phyloP scores from a whole-genome alignment of 2,329 filamentous ascomycete species.

The Colletotrichum godetiae region DNA sequence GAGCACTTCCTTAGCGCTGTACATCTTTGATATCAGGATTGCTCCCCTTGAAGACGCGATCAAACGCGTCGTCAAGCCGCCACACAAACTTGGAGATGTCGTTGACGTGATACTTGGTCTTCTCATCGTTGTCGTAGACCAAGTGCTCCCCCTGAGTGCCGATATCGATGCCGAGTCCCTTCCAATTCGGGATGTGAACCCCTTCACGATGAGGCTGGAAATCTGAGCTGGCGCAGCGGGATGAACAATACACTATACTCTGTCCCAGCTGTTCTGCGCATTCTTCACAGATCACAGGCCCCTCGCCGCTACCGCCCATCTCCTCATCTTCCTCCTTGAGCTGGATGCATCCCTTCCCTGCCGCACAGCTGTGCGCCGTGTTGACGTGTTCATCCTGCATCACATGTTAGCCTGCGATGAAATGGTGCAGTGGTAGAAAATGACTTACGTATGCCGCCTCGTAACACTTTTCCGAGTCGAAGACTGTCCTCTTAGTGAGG shows the following conservation, averaged over 20 bases:
- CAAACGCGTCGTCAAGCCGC: constrained; percentile 30
- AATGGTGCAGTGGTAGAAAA: neutral
- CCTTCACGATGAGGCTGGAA: constrained; percentile 52
- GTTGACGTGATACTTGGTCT: constrained; percentile 35
- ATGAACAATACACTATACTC: constrained; percentile 55
- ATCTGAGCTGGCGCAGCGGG: constrained; percentile 54
- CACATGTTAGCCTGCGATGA: neutral
- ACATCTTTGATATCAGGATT: constrained; percentile 32
- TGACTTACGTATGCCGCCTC: constrained; percentile 54
- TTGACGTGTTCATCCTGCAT: constrained; percentile 52
- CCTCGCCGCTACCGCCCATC: constrained; percentile 46
- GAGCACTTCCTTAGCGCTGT: neutral
- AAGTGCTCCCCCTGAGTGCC: constrained; percentile 40
- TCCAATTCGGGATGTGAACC: constrained; percentile 45
- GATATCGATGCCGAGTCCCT: constrained; percentile 39
- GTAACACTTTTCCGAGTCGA: constrained; percentile 57
- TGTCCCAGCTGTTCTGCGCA: constrained; percentile 51
- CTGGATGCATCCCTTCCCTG: constrained; percentile 53
- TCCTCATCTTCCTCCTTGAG: constrained; percentile 52
- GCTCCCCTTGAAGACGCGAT: constrained; percentile 30
- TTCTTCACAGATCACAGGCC: constrained; percentile 53
- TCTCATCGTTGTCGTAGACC: constrained; percentile 35
- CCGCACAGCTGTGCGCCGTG: constrained; percentile 53
- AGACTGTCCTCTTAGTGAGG: constrained; percentile 52
- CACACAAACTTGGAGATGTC: constrained; percentile 35